Evolutionary conservation across 441 rosid genomes (phyloP), one percentile per base, ranked within the genome.

Genomic region (Mallotus repandus): DNA sequence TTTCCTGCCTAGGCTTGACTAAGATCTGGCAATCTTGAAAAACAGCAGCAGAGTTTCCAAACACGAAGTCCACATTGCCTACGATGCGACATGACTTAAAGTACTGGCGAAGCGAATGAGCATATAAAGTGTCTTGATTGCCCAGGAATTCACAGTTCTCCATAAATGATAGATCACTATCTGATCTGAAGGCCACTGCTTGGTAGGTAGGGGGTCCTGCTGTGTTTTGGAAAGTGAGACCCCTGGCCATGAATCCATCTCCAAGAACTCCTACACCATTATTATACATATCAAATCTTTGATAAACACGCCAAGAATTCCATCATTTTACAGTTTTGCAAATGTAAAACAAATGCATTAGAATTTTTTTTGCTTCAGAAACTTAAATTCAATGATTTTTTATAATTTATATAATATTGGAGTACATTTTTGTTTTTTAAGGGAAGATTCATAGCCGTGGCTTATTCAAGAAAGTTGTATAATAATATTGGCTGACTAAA

Each of bases 41-140:
- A 7, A 89, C 72, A 0, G 93, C 73, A 11, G 98, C 95, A 0
- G 97, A 74, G 67, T 88, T 89, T 49, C 98, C 98, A 16, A 94
- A 94, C n/a, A 94, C 90, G 85, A 91, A 94, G 75, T 94, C 97
- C 43, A 94, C 95, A 7, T 84, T 92, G 66, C 98, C 98, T 63
- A 77, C 75, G 61, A 94, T 92, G 35, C 81, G 84, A 67, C 97
- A 94, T 11, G 86, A 81, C 63, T 84, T 90, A 84, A 89, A 94
- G 79, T 78, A 88, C 19, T 94, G 97, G 14, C 97, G 93, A 2
- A 90, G 97, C 6, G 41, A 38, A 4, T 38, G 41, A 38, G 41
- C 41, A 38, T 38, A 38, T 38, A 38, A 38, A 38, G 98, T 94
- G 81, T 94, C 98, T 73, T 94, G 98, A 69, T 89, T 82, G 64